Conservation (phyloP, 2,329 filamentous ascomycete species). For the Colletotrichum sp. region DNA sequence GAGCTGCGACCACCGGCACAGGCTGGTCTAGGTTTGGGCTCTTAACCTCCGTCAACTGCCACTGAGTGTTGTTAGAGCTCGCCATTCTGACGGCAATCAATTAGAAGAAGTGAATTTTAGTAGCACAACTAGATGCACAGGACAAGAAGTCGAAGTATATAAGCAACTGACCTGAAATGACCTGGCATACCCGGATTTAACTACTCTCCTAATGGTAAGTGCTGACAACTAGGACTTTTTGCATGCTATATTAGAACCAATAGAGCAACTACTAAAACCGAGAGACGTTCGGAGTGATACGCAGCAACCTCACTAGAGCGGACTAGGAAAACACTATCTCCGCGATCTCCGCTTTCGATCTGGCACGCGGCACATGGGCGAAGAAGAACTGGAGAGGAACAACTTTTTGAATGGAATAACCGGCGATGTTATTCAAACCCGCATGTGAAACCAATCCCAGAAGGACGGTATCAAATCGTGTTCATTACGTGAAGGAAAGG, state of each 20-base stretch:
- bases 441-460: accelerated
- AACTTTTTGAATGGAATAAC: background rate
- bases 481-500: background rate
- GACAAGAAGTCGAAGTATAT: background rate
- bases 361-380: background rate
- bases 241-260: background rate
- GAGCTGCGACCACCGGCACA: background rate
- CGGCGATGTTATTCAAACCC: background rate
- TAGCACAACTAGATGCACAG: background rate
- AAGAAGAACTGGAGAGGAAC: background rate
- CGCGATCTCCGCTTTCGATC: background rate
- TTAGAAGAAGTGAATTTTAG: background rate
- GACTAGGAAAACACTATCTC: background rate
- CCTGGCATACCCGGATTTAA: background rate
- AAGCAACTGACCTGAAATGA: background rate
- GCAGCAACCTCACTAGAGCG: background rate
- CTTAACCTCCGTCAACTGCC: background rate
- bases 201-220: background rate
- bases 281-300: background rate
- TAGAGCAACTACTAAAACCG: background rate
- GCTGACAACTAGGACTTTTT: background rate
- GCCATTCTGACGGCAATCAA: background rate
- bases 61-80: background rate
- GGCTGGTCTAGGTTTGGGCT: background rate
- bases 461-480: background rate